Conservation (phyloP, 2,329 filamentous ascomycete species). For the Trichoderma arundinaceum region DNA sequence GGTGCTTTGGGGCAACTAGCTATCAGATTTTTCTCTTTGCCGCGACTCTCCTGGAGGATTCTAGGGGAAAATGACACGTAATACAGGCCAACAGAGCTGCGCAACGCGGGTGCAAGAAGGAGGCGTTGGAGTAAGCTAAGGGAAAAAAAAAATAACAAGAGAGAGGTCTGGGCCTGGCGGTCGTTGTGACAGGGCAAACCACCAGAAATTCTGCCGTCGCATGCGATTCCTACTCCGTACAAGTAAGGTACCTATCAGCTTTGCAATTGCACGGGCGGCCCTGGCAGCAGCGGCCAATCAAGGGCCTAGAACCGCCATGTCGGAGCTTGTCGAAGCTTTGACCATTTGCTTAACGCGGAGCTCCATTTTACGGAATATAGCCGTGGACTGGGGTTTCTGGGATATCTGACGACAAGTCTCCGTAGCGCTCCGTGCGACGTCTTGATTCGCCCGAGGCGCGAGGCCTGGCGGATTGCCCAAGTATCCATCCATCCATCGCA, state of each 20-base stretch:
- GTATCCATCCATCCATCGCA: not conserved
- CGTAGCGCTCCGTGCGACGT: conserved; percentile 14
- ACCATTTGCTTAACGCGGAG: conserved; percentile 34
- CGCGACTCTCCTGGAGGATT: conserved; percentile 7
- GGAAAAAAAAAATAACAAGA: conserved; percentile 26
- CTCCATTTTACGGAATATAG: conserved; percentile 27
- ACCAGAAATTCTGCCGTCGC: conserved; percentile 31
- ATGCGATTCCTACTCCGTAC: conserved; percentile 27
- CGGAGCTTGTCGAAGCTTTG: conserved; percentile 43
- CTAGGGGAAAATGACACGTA: conserved; percentile 26
- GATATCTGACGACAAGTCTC: conserved; percentile 25
- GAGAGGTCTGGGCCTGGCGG: conserved; percentile 30
- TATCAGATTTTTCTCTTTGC: conserved; percentile 3
- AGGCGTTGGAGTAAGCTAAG: conserved; percentile 24
- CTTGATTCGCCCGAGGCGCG: conserved; percentile 13
- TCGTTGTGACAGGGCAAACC: conserved; percentile 29
- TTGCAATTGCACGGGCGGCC: conserved; percentile 19
- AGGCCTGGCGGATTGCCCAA: not conserved
- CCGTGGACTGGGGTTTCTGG: conserved; percentile 20
- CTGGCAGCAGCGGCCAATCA: conserved; percentile 40
- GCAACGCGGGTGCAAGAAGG: conserved; percentile 25
- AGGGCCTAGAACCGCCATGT: conserved; percentile 31
- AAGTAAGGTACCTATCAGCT: conserved; percentile 13
- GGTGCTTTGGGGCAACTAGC: not conserved
- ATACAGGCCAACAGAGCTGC: conserved; percentile 8